These are phyloP conservation scores for Ophiocordyceps sinensis DNA, from an alignment of 2,329 filamentous ascomycete genomes.

Conservation along the genomic window DNA sequence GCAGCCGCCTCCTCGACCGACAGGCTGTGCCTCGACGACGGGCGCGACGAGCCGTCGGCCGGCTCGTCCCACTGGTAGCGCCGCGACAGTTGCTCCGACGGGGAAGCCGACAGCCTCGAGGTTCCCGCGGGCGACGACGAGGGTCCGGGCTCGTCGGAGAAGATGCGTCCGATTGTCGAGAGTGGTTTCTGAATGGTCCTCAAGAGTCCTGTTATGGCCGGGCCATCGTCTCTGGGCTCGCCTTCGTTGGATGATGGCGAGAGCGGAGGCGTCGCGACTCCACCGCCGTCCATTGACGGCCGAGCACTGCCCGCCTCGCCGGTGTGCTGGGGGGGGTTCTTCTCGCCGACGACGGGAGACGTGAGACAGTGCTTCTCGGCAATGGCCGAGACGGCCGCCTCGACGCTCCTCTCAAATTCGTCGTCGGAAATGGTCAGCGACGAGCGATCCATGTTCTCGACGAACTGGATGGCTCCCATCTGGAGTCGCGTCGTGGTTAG, in stretches of 20 bases:
- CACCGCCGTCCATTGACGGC: conserved; percentile 25
- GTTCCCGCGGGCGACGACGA: conserved; percentile 19
- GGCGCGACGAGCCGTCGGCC: background rate
- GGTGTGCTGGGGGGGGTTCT: conserved; percentile 13
- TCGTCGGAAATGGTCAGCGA: conserved; percentile 86
- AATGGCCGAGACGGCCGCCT: conserved; percentile 87
- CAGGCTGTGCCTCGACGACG: conserved; percentile 27
- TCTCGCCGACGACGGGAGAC: conserved; percentile 34
- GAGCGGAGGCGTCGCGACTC: conserved; percentile 27
- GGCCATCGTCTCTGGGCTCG: conserved; percentile 51
- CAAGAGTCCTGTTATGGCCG: conserved; percentile 71
- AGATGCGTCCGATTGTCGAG: conserved; percentile 86
- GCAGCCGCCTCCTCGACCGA: conserved; percentile 80
- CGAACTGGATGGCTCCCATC: conserved; percentile 91
- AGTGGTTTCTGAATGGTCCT: conserved; percentile 84
- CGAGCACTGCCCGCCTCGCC: conserved; percentile 18
- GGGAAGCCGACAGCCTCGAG: conserved; percentile 18
- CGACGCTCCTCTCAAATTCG: conserved; percentile 93
- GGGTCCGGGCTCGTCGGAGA: conserved; percentile 51
- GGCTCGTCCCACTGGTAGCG: conserved; percentile 9
- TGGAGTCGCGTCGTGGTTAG: conserved; percentile 16
- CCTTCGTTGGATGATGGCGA: conserved; percentile 42
- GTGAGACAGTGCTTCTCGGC: conserved; percentile 66
- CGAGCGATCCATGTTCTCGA: conserved; percentile 90
- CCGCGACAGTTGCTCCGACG: conserved; percentile 16